Conservation (phyloP, 1,284 basidiomycete species). For the Heliocybe sulcata region DNA sequence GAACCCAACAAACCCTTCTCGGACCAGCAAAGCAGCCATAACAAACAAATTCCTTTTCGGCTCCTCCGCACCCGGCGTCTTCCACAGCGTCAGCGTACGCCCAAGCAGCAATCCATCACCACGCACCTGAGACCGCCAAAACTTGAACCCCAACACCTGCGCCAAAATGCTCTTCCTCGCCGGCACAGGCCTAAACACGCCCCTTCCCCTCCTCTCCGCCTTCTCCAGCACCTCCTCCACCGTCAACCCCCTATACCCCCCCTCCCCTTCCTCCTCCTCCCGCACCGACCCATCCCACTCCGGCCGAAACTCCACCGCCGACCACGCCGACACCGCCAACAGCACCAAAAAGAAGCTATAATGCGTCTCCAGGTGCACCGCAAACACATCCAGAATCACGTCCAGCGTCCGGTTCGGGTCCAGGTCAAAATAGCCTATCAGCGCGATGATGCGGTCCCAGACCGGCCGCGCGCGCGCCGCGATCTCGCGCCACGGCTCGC, state of each 20-base stretch:
- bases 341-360: slow-evolving; percentile 91
- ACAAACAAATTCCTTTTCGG: slow-evolving; percentile 75
- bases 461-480: slow-evolving; percentile 63
- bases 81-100: slow-evolving; percentile 22
- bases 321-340: slow-evolving; percentile 82
- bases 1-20: slow-evolving; percentile 79
- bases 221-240: slow-evolving; percentile 59
- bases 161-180: slow-evolving; percentile 54
- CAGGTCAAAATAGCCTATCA: slow-evolving; percentile 94
- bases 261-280: slow-evolving; percentile 30
- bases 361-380: slow-evolving; percentile 75
- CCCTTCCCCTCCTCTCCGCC: slow-evolving; percentile 30
- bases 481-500: slow-evolving; percentile 49
- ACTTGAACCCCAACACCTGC: slow-evolving; percentile 96
- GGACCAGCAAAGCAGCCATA: slow-evolving; percentile 82
- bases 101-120: neutral
- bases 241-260: slow-evolving; percentile 46
- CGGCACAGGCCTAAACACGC: slow-evolving; percentile 13
- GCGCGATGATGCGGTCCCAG: slow-evolving; percentile 83
- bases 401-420: slow-evolving; percentile 94
- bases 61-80: slow-evolving; percentile 45
- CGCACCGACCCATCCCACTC: slow-evolving; percentile 22
- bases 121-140: slow-evolving; percentile 79
- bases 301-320: slow-evolving; percentile 13
- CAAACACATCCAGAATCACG: slow-evolving; percentile 88